A percentile compares a stretch with the other conserved stretches of the same genome.
Conservation (phyloP, 73 alveolate genomes). For the Effrenium voratum region DNA sequence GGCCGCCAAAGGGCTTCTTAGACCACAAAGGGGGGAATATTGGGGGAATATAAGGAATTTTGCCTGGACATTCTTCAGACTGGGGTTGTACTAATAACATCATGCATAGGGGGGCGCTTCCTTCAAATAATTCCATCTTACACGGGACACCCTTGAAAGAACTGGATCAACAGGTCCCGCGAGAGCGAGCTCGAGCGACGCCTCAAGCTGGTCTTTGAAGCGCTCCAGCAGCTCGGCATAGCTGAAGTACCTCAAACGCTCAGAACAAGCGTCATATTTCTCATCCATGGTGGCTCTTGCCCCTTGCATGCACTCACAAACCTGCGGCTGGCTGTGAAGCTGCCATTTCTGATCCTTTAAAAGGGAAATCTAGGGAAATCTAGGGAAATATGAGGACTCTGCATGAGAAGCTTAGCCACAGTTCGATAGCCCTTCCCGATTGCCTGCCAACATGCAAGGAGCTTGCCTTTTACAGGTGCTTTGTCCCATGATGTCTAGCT, state of each 20-base stretch:
- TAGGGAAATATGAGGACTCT: background rate
- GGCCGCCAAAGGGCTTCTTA: too few species aligned
- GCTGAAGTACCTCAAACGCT: conserved; percentile 28
- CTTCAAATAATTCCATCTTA: background rate
- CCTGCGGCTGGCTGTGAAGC: background rate
- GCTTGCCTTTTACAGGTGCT: too few species aligned
- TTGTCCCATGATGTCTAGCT: too few species aligned
- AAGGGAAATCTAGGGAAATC: background rate
- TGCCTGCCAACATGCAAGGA: too few species aligned
- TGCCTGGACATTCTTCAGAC: background rate
- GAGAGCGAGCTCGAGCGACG: background rate
- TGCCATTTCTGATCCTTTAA: background rate
- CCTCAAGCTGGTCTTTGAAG: conserved; percentile 7
- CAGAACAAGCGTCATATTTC: background rate
- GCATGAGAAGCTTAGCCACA: background rate
- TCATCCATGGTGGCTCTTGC: background rate
- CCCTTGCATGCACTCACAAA: background rate
- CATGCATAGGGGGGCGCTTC: background rate
- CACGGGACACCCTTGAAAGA: background rate
- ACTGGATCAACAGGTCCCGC: background rate
- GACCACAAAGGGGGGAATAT: background rate
- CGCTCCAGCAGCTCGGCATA: background rate
- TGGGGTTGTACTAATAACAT: background rate
- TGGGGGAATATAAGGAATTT: background rate
- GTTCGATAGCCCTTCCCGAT: background rate